A percentile compares a stretch with the other conserved stretches of the same genome.
Evolutionary conservation across 73 alveolate genomes (phyloP).

Genomic region (Paramecium sonneborni): DNA sequence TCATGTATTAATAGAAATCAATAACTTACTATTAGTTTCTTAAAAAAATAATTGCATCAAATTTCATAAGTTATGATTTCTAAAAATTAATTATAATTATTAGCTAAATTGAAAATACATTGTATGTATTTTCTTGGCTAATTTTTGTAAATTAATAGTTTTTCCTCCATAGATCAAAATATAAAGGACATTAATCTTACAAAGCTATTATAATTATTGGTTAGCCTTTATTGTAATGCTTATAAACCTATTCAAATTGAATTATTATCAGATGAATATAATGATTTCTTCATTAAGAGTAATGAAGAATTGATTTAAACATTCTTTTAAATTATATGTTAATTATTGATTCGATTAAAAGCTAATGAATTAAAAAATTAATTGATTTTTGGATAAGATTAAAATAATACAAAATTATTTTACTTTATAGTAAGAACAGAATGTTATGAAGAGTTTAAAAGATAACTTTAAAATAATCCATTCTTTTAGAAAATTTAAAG

Average conservation of each 20-base stretch:
- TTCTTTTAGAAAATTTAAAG: background rate
- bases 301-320: background rate
- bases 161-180: background rate
- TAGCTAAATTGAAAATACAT: background rate
- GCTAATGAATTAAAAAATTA: background rate
- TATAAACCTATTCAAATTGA: background rate
- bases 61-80: background rate
- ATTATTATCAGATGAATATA: background rate
- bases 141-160: background rate
- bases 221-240: background rate
- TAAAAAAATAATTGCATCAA: background rate
- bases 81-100: background rate
- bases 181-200: background rate
- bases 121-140: background rate
- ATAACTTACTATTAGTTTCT: background rate
- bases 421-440: background rate
- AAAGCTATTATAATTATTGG: background rate
- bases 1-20: background rate
- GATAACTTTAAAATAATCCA: background rate
- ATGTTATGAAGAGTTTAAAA: background rate
- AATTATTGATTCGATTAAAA: background rate
- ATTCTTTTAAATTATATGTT: background rate
- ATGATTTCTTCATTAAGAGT: background rate
- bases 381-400: background rate
- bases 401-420: background rate